These are phyloP conservation scores for Fomes fomentarius DNA, from an alignment of 1,284 basidiomycete species.

Conservation along the genomic window DNA sequence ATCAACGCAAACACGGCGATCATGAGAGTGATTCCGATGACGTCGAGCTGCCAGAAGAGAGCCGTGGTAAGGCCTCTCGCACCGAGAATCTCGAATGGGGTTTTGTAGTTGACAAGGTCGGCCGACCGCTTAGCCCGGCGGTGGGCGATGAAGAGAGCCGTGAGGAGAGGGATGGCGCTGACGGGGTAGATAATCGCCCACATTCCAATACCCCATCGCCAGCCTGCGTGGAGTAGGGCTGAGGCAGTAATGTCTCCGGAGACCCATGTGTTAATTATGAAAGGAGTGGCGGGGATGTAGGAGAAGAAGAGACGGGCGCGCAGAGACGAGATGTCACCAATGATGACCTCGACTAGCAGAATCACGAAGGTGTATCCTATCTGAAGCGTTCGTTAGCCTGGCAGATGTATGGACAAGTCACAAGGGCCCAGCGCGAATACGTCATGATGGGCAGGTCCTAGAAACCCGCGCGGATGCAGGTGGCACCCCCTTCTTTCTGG, in stretches of 20 bases:
- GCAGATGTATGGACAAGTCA: too few relatives aligned
- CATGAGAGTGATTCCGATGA: slow-evolving; percentile 39
- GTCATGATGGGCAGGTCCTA: too few relatives aligned
- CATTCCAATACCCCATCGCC: slow-evolving; percentile 44
- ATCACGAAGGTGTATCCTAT: slow-evolving; percentile 37
- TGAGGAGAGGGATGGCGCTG: slow-evolving; percentile 35
- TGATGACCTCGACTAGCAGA: slow-evolving; percentile 40
- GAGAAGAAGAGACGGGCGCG: slow-evolving; percentile 42
- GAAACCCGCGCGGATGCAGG: too few relatives aligned
- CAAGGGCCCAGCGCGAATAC: too few relatives aligned
- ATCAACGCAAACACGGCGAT: slow-evolving; percentile 37
- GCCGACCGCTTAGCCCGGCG: neutral
- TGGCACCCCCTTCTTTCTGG: too few relatives aligned
- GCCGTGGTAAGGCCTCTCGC: slow-evolving; percentile 24
- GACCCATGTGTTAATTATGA: slow-evolving; percentile 43
- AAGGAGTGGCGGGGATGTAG: slow-evolving; percentile 42
- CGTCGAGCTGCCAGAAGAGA: slow-evolving; percentile 42
- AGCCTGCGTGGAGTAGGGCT: slow-evolving; percentile 33
- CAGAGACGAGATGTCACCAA: slow-evolving; percentile 42
- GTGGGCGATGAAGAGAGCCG: slow-evolving; percentile 33
- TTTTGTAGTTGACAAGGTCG: neutral
- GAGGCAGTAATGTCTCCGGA: slow-evolving; percentile 36
- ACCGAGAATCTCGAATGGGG: slow-evolving; percentile 13
- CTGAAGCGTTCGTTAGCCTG: neutral
- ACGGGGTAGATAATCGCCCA: slow-evolving; percentile 45